Evolutionary conservation across 768 basidiomycete species (phyloP), one percentile per base, ranked within the genome.

Genomic region (Chlorophyllum brunneum): DNA sequence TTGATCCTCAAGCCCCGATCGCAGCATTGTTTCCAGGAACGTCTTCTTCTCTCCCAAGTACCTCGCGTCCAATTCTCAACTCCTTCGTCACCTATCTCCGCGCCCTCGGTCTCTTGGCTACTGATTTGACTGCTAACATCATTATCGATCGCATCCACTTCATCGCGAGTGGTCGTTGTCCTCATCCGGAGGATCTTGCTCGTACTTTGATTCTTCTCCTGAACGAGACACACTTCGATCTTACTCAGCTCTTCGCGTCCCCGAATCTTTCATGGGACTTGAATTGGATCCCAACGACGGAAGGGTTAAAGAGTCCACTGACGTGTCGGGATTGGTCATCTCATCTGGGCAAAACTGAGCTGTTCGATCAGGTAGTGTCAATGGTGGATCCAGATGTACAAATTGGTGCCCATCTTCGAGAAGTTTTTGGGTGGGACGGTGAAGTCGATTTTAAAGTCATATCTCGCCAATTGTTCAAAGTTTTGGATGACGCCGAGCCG

Each of bases 361-460:
- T 79, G 2, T 78, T 74, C 45, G 72, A 78, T 46, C 56, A 65
- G 27, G 75, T 77, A 1, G 57, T 78, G 30, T 55, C 64, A 1
- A 55, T 67, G 0, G 59, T 77, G 29, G 64, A 67, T 27, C 33
- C 54, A 5, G 30, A 37, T 18, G 51, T 67, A 11, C 50, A 38
- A 4, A 44, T 72, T 7, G 64, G 68, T 2, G 34, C 58, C 5
- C 64, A 67, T 0, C 55, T 78, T 22, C 65, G 59, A 9, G 48
- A 41, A 3, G 60, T 60, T 1, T 61, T 79, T 29, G 66, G 68
- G 0, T 80, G 79, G 78, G 63, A 73, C 48, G 44, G 67, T 18
- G 66, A 66, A 0, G 41, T 78, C 30, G 41, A 69, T 0, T 46
- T 67, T n/a, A 39, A 55, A 1, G 55, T 71, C 10, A 24, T 78